phyloP scores from a whole-genome alignment of 768 basidiomycete species.

The Agaricus blazei region DNA sequence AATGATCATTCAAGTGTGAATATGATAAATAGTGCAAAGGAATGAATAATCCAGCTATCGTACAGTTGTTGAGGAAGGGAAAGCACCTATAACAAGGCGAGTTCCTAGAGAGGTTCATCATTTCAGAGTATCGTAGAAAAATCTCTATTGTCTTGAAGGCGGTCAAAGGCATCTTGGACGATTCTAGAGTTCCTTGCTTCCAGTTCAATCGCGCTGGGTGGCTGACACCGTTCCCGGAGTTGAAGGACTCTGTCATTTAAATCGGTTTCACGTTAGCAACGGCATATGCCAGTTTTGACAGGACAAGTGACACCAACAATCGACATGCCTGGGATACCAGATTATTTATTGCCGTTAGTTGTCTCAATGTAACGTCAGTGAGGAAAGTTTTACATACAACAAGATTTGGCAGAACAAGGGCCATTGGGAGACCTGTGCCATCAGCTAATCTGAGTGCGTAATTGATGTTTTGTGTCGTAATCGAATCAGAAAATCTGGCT shows the following conservation, averaged over 20 bases:
- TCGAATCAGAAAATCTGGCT: constrained; percentile 12
- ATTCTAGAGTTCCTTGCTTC: constrained; percentile 4
- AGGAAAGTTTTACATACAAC: constrained; percentile 19
- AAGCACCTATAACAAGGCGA: too few relatives aligned
- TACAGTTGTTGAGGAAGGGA: too few relatives aligned
- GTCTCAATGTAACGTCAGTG: too few relatives aligned
- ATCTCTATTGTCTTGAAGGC: not conserved
- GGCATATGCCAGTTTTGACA: not conserved
- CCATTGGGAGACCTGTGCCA: constrained; percentile 31
- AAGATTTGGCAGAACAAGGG: constrained; percentile 30
- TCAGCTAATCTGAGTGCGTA: constrained; percentile 25
- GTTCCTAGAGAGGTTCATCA: not conserved
- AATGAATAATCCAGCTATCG: too few relatives aligned
- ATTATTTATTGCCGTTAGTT: too few relatives aligned
- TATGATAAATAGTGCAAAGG: too few relatives aligned
- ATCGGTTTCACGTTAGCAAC: not conserved
- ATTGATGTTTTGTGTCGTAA: not conserved
- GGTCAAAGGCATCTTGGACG: constrained; percentile 8
- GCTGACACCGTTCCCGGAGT: constrained; percentile 25
- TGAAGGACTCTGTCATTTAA: constrained; percentile 28
- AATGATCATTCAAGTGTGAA: too few relatives aligned
- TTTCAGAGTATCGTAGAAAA: not conserved
- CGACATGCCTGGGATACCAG: constrained; percentile 26
- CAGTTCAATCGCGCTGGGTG: constrained; percentile 4
- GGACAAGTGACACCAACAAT: constrained; percentile 19